Evolutionary conservation across 768 basidiomycete genomes (phyloP).

Genomic region (Chalciporus piperatus): DNA sequence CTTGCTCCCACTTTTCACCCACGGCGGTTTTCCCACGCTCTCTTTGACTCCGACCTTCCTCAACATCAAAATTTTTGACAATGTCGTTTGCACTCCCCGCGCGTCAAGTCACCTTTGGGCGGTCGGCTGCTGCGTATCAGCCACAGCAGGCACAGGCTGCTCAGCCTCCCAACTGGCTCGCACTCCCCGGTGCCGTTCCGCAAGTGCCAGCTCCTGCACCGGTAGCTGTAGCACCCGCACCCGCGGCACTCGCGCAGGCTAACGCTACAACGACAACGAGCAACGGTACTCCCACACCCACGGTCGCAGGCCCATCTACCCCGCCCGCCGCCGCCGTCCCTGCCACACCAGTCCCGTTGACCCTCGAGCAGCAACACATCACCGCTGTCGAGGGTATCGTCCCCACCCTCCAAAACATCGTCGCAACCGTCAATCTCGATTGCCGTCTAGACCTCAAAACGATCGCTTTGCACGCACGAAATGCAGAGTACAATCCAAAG

Average conservation of each 20-base stretch:
- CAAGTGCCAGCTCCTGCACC: constrained; percentile 11
- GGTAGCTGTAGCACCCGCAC: neutral
- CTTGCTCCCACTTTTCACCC: constrained; percentile 22
- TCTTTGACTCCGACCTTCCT: constrained; percentile 21
- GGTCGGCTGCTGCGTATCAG: constrained; percentile 49
- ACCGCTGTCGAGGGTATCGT: constrained; percentile 98
- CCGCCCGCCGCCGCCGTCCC: constrained; percentile 52
- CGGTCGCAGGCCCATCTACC: constrained; percentile 58
- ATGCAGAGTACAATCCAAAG: constrained; percentile 99
- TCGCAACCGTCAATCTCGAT: constrained; percentile 97
- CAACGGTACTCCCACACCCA: constrained; percentile 34
- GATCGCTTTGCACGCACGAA: constrained; percentile 94
- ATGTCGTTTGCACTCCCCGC: constrained; percentile 71
- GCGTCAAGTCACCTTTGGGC: constrained; percentile 76
- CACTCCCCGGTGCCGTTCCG: constrained; percentile 41
- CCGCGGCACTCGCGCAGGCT: constrained; percentile 18
- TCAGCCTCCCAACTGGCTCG: constrained; percentile 51
- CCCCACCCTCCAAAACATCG: constrained; percentile 99
- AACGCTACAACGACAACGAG: constrained; percentile 32
- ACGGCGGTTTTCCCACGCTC: constrained; percentile 28
- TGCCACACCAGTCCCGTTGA: constrained; percentile 69
- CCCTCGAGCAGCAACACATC: constrained; percentile 90
- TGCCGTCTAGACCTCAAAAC: constrained; percentile 97
- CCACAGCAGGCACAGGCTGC: constrained; percentile 38
- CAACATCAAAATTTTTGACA: constrained; percentile 11